A percentile compares a stretch with the other conserved stretches of the same genome.
Conservation (phyloP, 495 filamentous ascomycete species). For the Glonium stellatum region DNA sequence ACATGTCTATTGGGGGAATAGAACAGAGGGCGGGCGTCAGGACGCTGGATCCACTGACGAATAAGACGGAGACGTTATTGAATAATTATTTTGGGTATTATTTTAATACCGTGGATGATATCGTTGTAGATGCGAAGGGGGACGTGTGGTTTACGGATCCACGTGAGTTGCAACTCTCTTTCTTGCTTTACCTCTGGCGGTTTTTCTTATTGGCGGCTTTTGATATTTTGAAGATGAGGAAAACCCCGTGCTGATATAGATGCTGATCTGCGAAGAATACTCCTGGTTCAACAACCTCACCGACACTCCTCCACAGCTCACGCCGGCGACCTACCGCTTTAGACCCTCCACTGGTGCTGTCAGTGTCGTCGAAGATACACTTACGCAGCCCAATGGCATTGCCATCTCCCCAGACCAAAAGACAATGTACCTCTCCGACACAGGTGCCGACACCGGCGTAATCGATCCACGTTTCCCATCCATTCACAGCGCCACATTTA, state of each 20-base stretch:
- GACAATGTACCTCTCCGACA: constrained; percentile 38
- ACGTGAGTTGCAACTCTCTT: background rate
- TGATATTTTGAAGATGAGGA: background rate
- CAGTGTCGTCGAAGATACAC: too few relatives aligned
- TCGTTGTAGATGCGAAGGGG: constrained; percentile 34
- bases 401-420: constrained; percentile 38
- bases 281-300: background rate
- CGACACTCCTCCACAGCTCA: background rate
- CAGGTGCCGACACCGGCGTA: constrained; percentile 19
- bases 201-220: too few relatives aligned
- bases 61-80: constrained; percentile 22
- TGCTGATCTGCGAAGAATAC: background rate
- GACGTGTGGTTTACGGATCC: constrained; percentile 53
- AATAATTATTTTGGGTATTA: constrained; percentile 32
- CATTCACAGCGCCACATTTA: background rate
- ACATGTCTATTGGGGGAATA: too few relatives aligned
- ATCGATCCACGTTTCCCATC: too few relatives aligned
- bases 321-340: background rate
- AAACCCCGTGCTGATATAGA: background rate
- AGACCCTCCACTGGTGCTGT: too few relatives aligned
- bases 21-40: too few relatives aligned
- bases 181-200: background rate
- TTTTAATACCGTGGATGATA: constrained; percentile 32
- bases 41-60: too few relatives aligned
- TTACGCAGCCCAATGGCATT: too few relatives aligned